A percentile compares a stretch with the other conserved stretches of the same genome.
These are phyloP conservation scores for Boletales sp. DNA, from an alignment of 768 basidiomycete genomes.

Conservation along the genomic window DNA sequence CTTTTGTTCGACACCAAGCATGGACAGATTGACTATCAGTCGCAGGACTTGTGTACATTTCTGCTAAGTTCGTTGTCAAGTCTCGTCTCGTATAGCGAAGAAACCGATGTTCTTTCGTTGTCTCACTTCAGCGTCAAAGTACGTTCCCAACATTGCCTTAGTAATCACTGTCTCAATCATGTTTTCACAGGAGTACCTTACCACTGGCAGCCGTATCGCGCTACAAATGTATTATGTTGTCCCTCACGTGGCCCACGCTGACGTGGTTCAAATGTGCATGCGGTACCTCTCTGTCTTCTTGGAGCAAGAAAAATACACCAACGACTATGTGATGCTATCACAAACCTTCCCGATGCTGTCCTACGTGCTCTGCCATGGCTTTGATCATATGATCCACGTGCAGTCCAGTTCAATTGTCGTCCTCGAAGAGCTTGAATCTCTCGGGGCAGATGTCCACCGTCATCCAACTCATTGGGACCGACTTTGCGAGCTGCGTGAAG, in stretches of 20 bases:
- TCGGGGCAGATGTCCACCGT: not conserved
- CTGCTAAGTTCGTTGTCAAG: not conserved
- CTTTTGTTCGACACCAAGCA: too few relatives aligned
- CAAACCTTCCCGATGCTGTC: not conserved
- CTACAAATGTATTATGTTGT: not conserved
- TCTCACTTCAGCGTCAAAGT: constrained; percentile 4
- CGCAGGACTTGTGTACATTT: too few relatives aligned
- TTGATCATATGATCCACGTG: constrained; percentile 1
- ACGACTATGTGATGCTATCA: too few relatives aligned
- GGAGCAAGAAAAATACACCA: not conserved
- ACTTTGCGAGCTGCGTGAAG: too few relatives aligned
- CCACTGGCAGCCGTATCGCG: not conserved
- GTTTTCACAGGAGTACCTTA: constrained; percentile 2
- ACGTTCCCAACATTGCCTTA: not conserved
- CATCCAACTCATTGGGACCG: constrained; percentile 4
- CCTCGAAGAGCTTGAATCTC: not conserved
- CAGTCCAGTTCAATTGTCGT: not conserved
- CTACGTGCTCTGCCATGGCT: not conserved
- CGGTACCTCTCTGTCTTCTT: not conserved
- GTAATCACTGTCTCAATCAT: too few relatives aligned
- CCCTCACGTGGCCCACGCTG: not conserved
- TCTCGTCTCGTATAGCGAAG: not conserved
- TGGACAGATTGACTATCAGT: too few relatives aligned
- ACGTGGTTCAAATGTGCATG: not conserved
- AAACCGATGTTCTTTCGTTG: not conserved